These are phyloP conservation scores for Rhododendron vialii DNA, from an alignment of 148 eudicot species.

Conservation along the genomic window DNA sequence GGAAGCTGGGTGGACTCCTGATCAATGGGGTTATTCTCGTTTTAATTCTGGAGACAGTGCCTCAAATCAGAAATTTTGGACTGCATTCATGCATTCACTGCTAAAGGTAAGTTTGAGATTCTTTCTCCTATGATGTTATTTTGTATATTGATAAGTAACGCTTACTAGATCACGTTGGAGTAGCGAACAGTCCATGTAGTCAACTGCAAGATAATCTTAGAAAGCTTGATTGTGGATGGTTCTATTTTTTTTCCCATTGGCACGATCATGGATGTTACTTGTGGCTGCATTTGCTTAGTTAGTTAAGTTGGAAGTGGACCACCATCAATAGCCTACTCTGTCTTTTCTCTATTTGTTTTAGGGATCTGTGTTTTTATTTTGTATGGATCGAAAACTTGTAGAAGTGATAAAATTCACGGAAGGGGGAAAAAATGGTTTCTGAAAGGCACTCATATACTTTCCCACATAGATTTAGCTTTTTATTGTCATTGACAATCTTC, in stretches of 20 bases:
- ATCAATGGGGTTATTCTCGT: conserved; percentile 87
- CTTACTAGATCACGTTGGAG: not conserved
- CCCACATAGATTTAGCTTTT: not conserved
- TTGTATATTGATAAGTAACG: not conserved
- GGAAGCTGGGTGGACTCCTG: conserved; percentile 97
- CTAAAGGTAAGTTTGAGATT: conserved; percentile 49
- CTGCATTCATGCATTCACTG: conserved; percentile 75
- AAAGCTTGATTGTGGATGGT: not conserved
- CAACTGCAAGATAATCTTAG: not conserved
- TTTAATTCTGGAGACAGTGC: conserved; percentile 58
- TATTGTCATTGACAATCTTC: not conserved
- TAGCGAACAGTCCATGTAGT: not conserved
- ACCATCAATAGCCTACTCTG: not conserved
- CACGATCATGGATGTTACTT: not conserved
- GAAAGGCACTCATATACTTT: not conserved
- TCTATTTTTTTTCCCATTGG: not conserved
- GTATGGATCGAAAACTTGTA: not conserved
- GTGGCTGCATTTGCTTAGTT: not conserved
- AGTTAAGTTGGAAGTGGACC: not conserved
- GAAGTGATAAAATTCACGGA: not conserved
- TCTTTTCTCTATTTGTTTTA: not conserved
- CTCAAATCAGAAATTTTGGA: conserved; percentile 62
- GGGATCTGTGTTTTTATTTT: not conserved
- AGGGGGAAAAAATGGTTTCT: not conserved
- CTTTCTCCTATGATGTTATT: not conserved